A percentile compares a stretch with the other conserved stretches of the same genome.
These are phyloP conservation scores for Blastobotrys muscicola DNA, from an alignment of 805 yeast species.

Conservation along the genomic window DNA sequence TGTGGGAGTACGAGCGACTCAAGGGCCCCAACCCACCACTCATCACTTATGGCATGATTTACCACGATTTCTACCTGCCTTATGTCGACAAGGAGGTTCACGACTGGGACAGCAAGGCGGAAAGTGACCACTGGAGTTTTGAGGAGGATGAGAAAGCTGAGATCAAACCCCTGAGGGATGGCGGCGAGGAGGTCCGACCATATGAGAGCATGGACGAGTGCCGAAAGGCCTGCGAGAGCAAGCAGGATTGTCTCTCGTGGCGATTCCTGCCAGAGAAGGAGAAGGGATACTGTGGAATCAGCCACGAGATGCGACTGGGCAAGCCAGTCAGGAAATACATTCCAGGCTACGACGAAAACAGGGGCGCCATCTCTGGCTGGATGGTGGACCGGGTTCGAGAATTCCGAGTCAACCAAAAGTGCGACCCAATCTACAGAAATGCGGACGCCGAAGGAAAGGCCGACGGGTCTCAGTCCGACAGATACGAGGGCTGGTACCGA, in stretches of 20 bases:
- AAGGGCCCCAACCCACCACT: conserved; percentile 10
- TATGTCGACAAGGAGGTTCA: conserved; percentile 9
- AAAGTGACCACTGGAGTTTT: background rate
- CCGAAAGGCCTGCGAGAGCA: conserved; percentile 1
- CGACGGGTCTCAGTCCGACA: conserved; percentile 7
- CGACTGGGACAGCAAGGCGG: conserved; percentile 15
- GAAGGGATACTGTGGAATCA: conserved; percentile 6
- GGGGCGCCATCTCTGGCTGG: conserved; percentile 20
- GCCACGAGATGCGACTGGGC: conserved; percentile 13
- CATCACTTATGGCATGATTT: conserved; percentile 14
- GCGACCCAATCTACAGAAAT: conserved; percentile 16
- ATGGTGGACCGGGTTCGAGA: conserved; percentile 23
- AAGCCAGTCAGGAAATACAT: conserved; percentile 9
- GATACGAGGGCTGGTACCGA: conserved; percentile 13
- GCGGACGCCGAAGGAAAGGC: conserved; percentile 4
- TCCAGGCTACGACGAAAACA: background rate
- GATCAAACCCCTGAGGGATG: conserved; percentile 1
- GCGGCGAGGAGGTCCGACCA: conserved; percentile 7
- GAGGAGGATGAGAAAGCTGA: conserved; percentile 1
- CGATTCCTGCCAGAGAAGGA: conserved; percentile 1
- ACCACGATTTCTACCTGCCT: conserved; percentile 15
- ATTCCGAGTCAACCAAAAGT: conserved; percentile 13
- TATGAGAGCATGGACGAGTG: conserved; percentile 9
- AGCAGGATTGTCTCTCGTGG: conserved; percentile 1
- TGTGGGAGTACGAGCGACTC: conserved; percentile 19